Evolutionary conservation across 169 alveolate species (phyloP), one percentile per base, ranked within the genome.

Genomic region (Eimeria praecox): DNA sequence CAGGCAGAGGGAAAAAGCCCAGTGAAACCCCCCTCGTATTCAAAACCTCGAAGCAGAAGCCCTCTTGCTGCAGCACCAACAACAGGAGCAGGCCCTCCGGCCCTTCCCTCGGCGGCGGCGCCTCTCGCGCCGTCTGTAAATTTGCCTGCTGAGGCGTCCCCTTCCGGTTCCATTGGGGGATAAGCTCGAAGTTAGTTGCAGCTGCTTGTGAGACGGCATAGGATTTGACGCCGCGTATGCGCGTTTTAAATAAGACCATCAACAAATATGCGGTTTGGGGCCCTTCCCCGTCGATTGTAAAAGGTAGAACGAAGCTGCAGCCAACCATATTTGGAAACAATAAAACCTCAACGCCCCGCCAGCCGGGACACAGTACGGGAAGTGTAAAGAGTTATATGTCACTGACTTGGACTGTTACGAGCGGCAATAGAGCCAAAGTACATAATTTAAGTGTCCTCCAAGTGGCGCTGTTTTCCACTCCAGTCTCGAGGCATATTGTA

Each of bases 1-100:
- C 40, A 86, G 62, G 93, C 93, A 24, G 93, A 35, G 27, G 93
- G 93, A 12, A 59, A 59, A 62, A 46, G 40, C 73, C 80, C 80
- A 3, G 8, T 77, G 87, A 44, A n/a, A 9, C 87, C 87, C 56
- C 87, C 87, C 40, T 3, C 16, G 87, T 40, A 27, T 10, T 77
- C 82, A 71, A 71, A 14, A 35, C 82, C 89, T 42, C 64, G 69
- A 27, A 78, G 44, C n/a, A 49, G 3, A 12, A 42, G 12, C 6
- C 89, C 16, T 4, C 66, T 8, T 40, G 33, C 75, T 35, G 56
- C 75, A n/a, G 18, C 73, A 18, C 54, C 49, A 3, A 12, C 73
- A 22, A 54, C 75, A 82, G 54, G 56, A 46, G 54, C 75, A 54
- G 91, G 27, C 8, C 73, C 73, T 18, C 56, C 54, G 3, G 75